Percentiles rank a stretch among this genome's conserved stretches.
Conservation (phyloP, 129 eudicot genomes). For the Calendula officinalis region DNA sequence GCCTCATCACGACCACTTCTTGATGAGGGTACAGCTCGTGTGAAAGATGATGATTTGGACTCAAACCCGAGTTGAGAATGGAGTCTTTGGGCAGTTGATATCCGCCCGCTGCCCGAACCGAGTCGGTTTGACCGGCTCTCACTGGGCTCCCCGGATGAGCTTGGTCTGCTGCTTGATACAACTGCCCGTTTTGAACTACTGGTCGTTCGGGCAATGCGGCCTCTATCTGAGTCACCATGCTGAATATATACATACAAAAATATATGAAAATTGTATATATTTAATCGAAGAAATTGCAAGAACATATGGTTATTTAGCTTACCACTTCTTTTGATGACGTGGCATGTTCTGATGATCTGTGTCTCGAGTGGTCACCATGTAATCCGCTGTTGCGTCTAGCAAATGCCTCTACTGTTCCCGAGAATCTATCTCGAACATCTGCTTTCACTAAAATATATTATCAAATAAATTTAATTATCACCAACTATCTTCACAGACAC, state of each 20-base stretch:
- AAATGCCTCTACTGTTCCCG: constrained; percentile 75
- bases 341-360: constrained; percentile 55
- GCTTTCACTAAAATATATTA: constrained; percentile 43
- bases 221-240: constrained; percentile 76
- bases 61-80: constrained; percentile 89
- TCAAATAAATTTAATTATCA: neutral
- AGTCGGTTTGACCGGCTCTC: constrained; percentile 57
- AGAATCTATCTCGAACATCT: constrained; percentile 64
- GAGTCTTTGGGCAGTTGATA: constrained; percentile 69
- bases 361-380: constrained; percentile 60
- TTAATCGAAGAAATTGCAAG: neutral
- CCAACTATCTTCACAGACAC: too few species aligned
- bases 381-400: constrained; percentile 56
- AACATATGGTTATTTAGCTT: neutral
- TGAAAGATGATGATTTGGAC: constrained; percentile 77
- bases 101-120: constrained; percentile 61
- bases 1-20: constrained; percentile 74
- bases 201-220: constrained; percentile 51
- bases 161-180: constrained; percentile 68
- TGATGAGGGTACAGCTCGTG: constrained; percentile 48
- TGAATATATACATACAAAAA: constrained; percentile 22
- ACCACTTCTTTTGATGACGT: constrained; percentile 77
- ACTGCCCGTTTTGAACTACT: constrained; percentile 75
- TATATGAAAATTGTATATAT: neutral
- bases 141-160: constrained; percentile 76